phyloP scores from a whole-genome alignment of 2,329 filamentous ascomycete species.

The Pestalotiopsis sp. region DNA sequence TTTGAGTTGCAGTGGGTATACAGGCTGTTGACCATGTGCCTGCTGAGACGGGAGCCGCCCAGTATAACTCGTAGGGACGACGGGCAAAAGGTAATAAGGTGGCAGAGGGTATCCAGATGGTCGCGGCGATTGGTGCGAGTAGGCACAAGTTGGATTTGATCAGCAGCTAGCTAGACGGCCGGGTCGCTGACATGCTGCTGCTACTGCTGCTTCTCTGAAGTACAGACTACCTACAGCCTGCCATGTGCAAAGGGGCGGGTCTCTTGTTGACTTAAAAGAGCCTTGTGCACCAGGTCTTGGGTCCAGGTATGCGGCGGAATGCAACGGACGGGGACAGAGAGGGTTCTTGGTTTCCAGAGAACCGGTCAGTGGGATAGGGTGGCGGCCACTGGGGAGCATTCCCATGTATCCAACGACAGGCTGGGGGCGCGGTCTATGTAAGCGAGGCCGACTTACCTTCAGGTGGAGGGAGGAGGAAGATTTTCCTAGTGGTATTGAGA shows the following conservation, averaged over 20 bases:
- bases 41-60: too few species aligned
- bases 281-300: not conserved
- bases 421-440: not conserved
- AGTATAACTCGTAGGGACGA: too few species aligned
- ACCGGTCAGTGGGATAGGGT: slow-evolving; percentile 7
- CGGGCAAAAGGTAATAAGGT: too few species aligned
- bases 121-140: not conserved
- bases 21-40: not conserved
- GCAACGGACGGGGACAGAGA: not conserved
- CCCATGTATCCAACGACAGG: not conserved
- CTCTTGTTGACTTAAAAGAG: not conserved
- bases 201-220: too few species aligned
- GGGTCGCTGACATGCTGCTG: too few species aligned
- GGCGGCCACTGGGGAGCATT: not conserved
- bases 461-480: not conserved
- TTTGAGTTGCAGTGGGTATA: not conserved
- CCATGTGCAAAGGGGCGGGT: not conserved
- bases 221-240: too few species aligned
- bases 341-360: slow-evolving; percentile 4
- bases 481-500: not conserved
- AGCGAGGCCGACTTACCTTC: not conserved
- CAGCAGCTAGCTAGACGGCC: too few species aligned
- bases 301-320: not conserved
- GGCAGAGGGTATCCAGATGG: too few species aligned
- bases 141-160: too few species aligned